Evolutionary conservation across 2,329 filamentous ascomycete genomes (phyloP), one percentile per base, ranked within the genome.

Genomic region (Epichloe baconii): DNA sequence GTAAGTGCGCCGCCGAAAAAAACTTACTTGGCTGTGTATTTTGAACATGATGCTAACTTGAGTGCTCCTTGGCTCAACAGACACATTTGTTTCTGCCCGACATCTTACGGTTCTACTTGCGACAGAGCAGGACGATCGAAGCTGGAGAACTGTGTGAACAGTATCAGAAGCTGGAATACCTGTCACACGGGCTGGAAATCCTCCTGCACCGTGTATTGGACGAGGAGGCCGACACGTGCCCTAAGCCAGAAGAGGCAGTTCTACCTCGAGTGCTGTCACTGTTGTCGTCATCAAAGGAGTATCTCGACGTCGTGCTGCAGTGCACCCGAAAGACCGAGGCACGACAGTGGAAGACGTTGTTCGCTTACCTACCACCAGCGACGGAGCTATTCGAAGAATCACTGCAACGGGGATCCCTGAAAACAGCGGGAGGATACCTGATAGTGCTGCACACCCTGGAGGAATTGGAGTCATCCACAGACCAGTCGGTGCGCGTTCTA

Each of bases 241-340:
- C 81, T 1, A 69, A 73, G 14, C 80, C 81, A 0, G 80, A 83
- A 56, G 74, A 81, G 64, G 73, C 84, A 59, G 68, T 86, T 57
- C 62, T 90, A 61, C 77, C 81, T 60, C 68, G 82, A 3, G 80
- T 83, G 2, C 64, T 83, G 21, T 83, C 79, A 0, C 72, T 83
- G 8, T 64, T 83, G 52, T 86, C 85, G 0, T 86, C 83, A 1
- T 87, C 83, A 66, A 84, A 83, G 51, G 81, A 88, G 52, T 98
- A 96, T 62, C 81, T 97, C 15, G 91, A 97, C 61, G 93, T 97
- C 52, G 84, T 98, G 23, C 85, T 98, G 19, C 93, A 95, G 68
- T 98, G 93, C 68, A 96, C 93, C 1, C 85, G 93, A 50, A 98
- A 98, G 68, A 98, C 93, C 0, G 93, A 98, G 64, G 82, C 95